These are phyloP conservation scores for Isatis tinctoria DNA, from an alignment of 345 rosid species.

Conservation along the genomic window DNA sequence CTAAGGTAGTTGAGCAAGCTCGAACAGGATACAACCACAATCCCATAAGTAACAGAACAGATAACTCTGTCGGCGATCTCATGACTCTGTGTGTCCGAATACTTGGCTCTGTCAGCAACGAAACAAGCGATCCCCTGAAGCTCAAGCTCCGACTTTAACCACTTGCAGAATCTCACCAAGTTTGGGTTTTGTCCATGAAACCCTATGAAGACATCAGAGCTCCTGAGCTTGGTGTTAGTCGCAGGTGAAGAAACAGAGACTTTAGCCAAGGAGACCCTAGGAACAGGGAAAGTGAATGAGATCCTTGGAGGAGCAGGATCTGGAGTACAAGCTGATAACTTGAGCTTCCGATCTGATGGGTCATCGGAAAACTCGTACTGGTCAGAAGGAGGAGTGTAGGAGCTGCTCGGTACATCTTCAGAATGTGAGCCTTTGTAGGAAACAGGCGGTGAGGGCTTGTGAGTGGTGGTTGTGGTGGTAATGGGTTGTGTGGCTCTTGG, in stretches of 20 bases:
- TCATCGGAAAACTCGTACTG: conserved; percentile 77
- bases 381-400: conserved; percentile 86
- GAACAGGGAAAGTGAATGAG: conserved; percentile 87
- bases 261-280: conserved; percentile 75
- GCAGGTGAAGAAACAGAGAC: conserved; percentile 62
- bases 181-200: conserved; percentile 84
- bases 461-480: conserved; percentile 26
- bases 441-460: conserved; percentile 39
- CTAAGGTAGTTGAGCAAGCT: conserved; percentile 61
- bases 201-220: conserved; percentile 87
- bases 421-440: conserved; percentile 54
- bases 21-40: conserved; percentile 62
- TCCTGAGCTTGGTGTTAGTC: conserved; percentile 72
- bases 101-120: conserved; percentile 81
- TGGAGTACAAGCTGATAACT: conserved; percentile 56
- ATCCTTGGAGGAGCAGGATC: conserved; percentile 63
- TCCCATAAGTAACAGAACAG: conserved; percentile 74
- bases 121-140: conserved; percentile 93
- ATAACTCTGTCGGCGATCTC: conserved; percentile 87
- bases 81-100: conserved; percentile 71
- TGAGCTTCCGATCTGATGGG: conserved; percentile 53
- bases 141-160: conserved; percentile 95
- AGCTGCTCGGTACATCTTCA: conserved; percentile 87
- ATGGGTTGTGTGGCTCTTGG: conserved; percentile 53
- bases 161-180: conserved; percentile 76